Conservation (phyloP, 2,329 filamentous ascomycete species). For the Drechslerella dactyloides region DNA sequence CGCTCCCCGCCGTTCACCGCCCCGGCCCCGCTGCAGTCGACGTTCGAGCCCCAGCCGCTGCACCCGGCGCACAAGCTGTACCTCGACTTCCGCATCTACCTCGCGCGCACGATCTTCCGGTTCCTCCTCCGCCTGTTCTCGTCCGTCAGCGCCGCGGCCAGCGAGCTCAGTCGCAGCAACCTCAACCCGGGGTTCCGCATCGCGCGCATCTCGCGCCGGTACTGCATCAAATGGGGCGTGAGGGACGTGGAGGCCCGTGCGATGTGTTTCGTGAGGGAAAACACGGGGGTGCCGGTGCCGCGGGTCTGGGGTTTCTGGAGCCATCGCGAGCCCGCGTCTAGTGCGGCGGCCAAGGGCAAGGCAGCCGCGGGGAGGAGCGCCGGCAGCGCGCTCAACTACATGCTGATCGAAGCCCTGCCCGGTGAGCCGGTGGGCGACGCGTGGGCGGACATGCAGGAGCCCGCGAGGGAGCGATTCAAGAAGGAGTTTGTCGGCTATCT, state of each 20-base stretch:
- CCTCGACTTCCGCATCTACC: conserved; percentile 37
- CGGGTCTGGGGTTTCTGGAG: conserved; percentile 46
- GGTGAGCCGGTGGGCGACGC: conserved; percentile 36
- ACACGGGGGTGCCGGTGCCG: conserved; percentile 32
- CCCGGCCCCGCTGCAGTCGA: conserved; percentile 21
- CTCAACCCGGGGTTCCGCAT: conserved; percentile 43
- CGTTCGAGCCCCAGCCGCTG: conserved; percentile 23
- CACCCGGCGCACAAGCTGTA: conserved; percentile 39
- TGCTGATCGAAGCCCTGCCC: conserved; percentile 45
- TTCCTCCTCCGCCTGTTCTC: conserved; percentile 36
- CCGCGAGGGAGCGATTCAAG: conserved; percentile 22
- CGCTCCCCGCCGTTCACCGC: conserved; percentile 18
- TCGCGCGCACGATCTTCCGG: conserved; percentile 25
- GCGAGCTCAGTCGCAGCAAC: conserved; percentile 16
- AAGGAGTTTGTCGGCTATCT: conserved; percentile 36
- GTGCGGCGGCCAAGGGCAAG: not conserved
- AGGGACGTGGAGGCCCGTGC: conserved; percentile 39
- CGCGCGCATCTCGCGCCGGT: conserved; percentile 23
- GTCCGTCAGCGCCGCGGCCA: not conserved
- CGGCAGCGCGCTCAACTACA: conserved; percentile 34
- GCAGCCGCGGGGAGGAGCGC: not conserved
- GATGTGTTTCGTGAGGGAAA: conserved; percentile 40
- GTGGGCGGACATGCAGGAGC: conserved; percentile 38
- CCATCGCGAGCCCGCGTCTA: conserved; percentile 11
- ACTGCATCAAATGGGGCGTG: conserved; percentile 49